phyloP scores from a whole-genome alignment of 495 filamentous ascomycete species.

The Trichoderma virens region DNA sequence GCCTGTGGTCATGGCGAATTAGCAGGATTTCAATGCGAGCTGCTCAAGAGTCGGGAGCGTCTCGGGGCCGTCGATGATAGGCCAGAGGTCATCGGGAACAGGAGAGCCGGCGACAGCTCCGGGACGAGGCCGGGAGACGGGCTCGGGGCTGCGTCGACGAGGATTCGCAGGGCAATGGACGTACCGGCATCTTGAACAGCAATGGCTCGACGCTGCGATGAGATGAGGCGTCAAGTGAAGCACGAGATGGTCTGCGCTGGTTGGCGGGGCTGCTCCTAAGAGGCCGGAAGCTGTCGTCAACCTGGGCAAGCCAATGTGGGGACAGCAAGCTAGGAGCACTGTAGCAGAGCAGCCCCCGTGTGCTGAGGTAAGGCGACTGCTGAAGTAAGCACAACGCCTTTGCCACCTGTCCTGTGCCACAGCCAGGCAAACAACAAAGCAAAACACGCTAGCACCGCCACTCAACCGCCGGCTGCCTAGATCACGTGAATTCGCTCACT shows the following conservation, averaged over 20 bases:
- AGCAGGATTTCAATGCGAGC: neutral
- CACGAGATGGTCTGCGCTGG: constrained; percentile 1
- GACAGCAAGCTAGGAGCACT: neutral
- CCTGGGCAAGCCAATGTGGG: neutral
- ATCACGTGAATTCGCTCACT: constrained; percentile 11
- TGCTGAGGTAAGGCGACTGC: neutral
- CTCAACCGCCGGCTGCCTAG: constrained; percentile 8
- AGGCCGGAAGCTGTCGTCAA: constrained; percentile 10
- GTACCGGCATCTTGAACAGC: constrained; percentile 28
- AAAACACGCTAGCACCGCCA: neutral
- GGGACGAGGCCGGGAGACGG: neutral
- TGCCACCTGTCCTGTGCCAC: neutral
- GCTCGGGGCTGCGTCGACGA: too few relatives aligned
- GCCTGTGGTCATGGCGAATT: constrained; percentile 46
- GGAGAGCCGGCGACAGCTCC: too few relatives aligned
- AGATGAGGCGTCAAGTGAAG: neutral
- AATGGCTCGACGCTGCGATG: neutral
- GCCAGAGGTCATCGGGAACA: neutral
- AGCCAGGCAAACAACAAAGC: neutral
- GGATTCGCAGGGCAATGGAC: constrained; percentile 10
- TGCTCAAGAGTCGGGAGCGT: neutral
- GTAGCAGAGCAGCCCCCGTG: neutral
- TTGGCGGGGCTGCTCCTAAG: constrained; percentile 10
- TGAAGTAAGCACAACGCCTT: neutral
- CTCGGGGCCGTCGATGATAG: neutral